Evolutionary conservation across 805 yeast species (phyloP).

Genomic region (Kurtzmaniella cleridarum): DNA sequence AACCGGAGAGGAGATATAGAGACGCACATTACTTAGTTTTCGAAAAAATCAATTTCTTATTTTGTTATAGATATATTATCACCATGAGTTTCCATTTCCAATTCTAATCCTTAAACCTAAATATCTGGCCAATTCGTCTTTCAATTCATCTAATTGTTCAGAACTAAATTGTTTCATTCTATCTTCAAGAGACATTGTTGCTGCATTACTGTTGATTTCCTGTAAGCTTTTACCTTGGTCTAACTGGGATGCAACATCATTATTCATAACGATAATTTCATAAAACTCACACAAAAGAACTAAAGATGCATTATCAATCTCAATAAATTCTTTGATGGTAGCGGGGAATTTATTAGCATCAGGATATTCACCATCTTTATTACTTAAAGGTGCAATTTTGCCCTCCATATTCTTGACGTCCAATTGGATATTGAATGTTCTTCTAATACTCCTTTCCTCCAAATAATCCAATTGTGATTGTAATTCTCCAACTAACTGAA

Average conservation of each 20-base stretch:
- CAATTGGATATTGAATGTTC: constrained; percentile 61
- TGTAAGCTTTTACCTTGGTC: constrained; percentile 8
- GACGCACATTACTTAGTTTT: no score
- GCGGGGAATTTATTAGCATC: constrained; percentile 49
- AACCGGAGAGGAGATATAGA: no score
- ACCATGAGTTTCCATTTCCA: constrained; percentile 45
- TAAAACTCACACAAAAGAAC: constrained; percentile 63
- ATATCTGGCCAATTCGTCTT: constrained; percentile 62
- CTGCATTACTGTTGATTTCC: background rate
- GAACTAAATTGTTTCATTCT: constrained; percentile 23
- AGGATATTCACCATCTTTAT: constrained; percentile 74
- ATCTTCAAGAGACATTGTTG: constrained; percentile 2
- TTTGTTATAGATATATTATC: constrained; percentile 34
- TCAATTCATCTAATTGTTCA: constrained; percentile 49
- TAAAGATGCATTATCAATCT: constrained; percentile 40
- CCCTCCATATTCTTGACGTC: constrained; percentile 27
- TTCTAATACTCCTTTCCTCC: constrained; percentile 71
- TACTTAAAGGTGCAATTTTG: constrained; percentile 62
- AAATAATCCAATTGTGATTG: constrained; percentile 79
- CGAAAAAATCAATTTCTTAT: no score
- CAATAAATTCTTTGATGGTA: constrained; percentile 48
- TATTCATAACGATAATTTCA: constrained; percentile 61
- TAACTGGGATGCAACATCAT: constrained; percentile 5
- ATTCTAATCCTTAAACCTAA: constrained; percentile 59
- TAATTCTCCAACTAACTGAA: constrained; percentile 81